Conservation (phyloP, 23 red algal genomes). For the Gracilaria gracilis region DNA sequence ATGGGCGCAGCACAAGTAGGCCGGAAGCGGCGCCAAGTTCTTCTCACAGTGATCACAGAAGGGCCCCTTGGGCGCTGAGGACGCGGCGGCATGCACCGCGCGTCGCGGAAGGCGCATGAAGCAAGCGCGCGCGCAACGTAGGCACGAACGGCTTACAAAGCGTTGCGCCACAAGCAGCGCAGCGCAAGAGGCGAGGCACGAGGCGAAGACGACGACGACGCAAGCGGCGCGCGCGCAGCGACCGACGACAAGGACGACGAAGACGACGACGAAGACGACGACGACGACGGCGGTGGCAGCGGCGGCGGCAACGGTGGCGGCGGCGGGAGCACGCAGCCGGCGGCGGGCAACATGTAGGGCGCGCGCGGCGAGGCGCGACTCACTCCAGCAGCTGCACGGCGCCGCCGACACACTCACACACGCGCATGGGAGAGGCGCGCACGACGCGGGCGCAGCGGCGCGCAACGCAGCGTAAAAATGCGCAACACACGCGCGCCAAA, state of each 20-base stretch:
- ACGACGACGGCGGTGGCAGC: neutral
- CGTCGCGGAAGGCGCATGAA: conserved; percentile 29
- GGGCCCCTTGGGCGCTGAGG: conserved; percentile 28
- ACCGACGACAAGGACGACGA: neutral
- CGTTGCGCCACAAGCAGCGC: too few relatives aligned
- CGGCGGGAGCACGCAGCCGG: neutral
- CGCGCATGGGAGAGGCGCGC: neutral
- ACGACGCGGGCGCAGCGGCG: neutral
- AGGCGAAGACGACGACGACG: too few relatives aligned
- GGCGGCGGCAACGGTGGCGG: neutral
- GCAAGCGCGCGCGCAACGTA: neutral
- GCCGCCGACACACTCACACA: neutral
- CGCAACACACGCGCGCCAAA: neutral
- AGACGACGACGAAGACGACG: neutral
- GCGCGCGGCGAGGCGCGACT: neutral
- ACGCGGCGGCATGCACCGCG: conserved; percentile 18
- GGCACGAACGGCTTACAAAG: too few relatives aligned
- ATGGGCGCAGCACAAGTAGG: conserved; percentile 53
- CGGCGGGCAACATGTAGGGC: neutral
- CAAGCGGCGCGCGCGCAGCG: too few relatives aligned
- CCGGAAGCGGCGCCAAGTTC: conserved; percentile 9
- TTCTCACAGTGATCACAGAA: conserved; percentile 38
- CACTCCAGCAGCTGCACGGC: neutral
- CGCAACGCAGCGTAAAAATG: neutral
- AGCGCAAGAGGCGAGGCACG: too few relatives aligned